Conservation (phyloP, 2,329 filamentous ascomycete species). For the Aspergillus tubingensis region DNA sequence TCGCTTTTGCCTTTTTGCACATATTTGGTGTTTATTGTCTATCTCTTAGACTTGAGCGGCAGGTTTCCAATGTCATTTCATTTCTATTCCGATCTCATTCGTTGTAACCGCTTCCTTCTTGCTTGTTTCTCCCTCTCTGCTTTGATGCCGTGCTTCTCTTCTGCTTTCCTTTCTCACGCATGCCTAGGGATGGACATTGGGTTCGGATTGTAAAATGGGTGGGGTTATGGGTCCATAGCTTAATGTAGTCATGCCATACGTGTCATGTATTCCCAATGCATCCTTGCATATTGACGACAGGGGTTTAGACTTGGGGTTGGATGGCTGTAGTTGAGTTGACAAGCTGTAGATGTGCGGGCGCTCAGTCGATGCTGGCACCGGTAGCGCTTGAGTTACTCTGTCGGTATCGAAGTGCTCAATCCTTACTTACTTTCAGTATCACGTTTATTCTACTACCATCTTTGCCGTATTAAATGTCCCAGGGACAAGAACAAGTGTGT, state of each 20-base stretch:
- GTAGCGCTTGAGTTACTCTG: too few relatives aligned
- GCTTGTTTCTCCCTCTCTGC: not conserved
- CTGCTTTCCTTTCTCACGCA: not conserved
- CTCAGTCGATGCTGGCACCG: not conserved
- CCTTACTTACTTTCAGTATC: too few relatives aligned
- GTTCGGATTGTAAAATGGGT: slow-evolving; percentile 5
- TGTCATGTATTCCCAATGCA: not conserved
- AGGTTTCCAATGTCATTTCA: slow-evolving; percentile 5
- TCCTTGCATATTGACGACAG: not conserved
- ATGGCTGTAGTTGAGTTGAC: not conserved
- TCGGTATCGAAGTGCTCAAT: too few relatives aligned
- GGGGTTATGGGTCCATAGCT: not conserved
- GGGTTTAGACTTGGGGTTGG: not conserved
- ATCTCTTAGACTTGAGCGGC: slow-evolving; percentile 18
- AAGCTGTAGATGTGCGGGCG: not conserved
- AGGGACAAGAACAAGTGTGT: too few relatives aligned
- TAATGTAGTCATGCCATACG: slow-evolving; percentile 2
- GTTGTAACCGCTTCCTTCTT: not conserved
- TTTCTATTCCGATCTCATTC: not conserved
- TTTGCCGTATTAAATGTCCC: too few relatives aligned
- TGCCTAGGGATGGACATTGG: not conserved
- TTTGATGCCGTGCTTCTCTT: not conserved
- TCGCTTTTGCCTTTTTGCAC: slow-evolving; percentile 24
- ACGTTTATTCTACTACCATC: too few relatives aligned
- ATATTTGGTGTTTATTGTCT: slow-evolving; percentile 16